Evolutionary conservation across 495 filamentous ascomycete genomes (phyloP).

Genomic region (Darksidea phi): DNA sequence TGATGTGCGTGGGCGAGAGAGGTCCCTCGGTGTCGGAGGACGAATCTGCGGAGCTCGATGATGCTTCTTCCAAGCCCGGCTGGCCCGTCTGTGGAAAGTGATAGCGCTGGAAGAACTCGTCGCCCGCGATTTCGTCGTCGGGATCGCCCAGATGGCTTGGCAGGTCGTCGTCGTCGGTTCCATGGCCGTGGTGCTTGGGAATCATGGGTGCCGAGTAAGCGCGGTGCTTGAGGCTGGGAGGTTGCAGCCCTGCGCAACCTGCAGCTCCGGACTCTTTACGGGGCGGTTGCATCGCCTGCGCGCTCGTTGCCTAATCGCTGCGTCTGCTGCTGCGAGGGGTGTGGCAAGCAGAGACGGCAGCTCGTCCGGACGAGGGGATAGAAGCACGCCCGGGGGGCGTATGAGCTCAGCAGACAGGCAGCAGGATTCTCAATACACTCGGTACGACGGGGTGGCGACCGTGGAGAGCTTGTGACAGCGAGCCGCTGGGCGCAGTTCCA

Average conservation of each 20-base stretch:
- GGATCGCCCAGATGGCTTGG: slow-evolving; percentile 15
- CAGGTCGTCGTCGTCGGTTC: slow-evolving; percentile 16
- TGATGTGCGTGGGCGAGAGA: slow-evolving; percentile 34
- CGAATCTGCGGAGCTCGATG: slow-evolving; percentile 25
- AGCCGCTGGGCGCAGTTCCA: slow-evolving; percentile 22
- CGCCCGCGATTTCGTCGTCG: slow-evolving; percentile 35
- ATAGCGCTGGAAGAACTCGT: slow-evolving; percentile 41
- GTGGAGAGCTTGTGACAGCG: neutral
- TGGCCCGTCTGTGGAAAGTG: slow-evolving; percentile 21
- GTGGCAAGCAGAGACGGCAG: slow-evolving; percentile 10
- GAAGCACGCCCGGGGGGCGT: slow-evolving; percentile 7
- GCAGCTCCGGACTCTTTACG: slow-evolving; percentile 24
- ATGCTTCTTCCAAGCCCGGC: slow-evolving; percentile 13
- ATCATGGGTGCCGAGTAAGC: slow-evolving; percentile 38
- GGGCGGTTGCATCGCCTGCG: slow-evolving; percentile 24
- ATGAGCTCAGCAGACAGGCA: neutral
- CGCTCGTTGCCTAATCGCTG: slow-evolving; percentile 33
- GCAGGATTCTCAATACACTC: slow-evolving; percentile 2
- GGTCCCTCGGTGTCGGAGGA: slow-evolving; percentile 38
- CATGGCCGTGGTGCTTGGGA: slow-evolving; percentile 25
- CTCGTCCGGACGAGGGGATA: slow-evolving; percentile 16
- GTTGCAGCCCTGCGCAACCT: slow-evolving; percentile 9
- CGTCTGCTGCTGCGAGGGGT: neutral
- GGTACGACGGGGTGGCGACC: neutral
- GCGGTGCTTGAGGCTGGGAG: slow-evolving; percentile 32